Evolutionary conservation across 192 early-diverging fungal species (phyloP).

Genomic region (Coemansia pectinata): DNA sequence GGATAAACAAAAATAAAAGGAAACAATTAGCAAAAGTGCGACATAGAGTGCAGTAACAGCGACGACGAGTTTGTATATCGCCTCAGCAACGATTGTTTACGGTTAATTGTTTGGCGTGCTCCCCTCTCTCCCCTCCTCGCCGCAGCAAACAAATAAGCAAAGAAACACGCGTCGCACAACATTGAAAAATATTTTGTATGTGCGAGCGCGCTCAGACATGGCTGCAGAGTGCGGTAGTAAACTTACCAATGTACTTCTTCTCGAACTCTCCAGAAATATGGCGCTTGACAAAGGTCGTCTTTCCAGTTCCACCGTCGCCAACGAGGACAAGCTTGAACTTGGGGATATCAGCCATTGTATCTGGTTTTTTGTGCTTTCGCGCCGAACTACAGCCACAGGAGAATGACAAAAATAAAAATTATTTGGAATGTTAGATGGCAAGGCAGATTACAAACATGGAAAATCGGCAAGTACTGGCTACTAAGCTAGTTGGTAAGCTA

Average conservation of each 20-base stretch:
- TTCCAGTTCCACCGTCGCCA: slow-evolving; percentile 98
- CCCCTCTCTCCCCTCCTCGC: not conserved
- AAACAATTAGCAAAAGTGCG: slow-evolving; percentile 6
- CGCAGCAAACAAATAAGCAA: slow-evolving; percentile 11
- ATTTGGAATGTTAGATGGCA: slow-evolving; percentile 5
- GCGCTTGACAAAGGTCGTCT: slow-evolving; percentile 99
- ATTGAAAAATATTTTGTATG: not conserved
- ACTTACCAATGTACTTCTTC: slow-evolving; percentile 93
- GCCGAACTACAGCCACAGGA: slow-evolving; percentile 14
- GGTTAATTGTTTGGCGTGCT: slow-evolving; percentile 5
- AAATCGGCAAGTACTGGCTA: not conserved
- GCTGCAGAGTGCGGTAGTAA: not conserved
- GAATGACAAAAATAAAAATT: not conserved
- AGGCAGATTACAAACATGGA: not conserved
- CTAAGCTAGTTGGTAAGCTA: not conserved
- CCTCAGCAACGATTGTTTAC: slow-evolving; percentile 3
- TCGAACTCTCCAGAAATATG: slow-evolving; percentile 99
- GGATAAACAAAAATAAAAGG: slow-evolving; percentile 11
- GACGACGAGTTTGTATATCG: slow-evolving; percentile 1
- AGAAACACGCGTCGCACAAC: slow-evolving; percentile 2
- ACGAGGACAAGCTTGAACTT: slow-evolving; percentile 70
- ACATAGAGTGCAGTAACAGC: slow-evolving; percentile 9
- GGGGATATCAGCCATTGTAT: slow-evolving; percentile 40
- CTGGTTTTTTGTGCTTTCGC: slow-evolving; percentile 17
- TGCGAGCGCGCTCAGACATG: not conserved